Evolutionary conservation across 441 rosid genomes (phyloP).

Genomic region (Mallotus repandus): DNA sequence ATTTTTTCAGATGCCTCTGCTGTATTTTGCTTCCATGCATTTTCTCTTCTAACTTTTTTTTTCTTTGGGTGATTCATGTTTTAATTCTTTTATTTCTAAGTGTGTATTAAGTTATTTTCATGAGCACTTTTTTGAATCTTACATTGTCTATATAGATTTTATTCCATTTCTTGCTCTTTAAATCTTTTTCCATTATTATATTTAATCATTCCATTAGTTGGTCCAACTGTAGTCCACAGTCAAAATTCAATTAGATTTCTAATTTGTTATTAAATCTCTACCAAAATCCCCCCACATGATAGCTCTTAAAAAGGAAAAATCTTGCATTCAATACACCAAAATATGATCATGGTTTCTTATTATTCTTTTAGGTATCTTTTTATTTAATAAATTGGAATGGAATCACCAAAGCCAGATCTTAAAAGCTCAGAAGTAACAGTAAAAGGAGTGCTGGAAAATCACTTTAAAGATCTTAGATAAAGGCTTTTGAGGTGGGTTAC

Average conservation of each 20-base stretch:
- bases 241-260: background rate
- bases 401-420: slow-evolving; percentile 81
- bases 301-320: slow-evolving; percentile 1
- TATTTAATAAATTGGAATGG: slow-evolving; percentile 50
- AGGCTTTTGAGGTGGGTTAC: too few relatives aligned
- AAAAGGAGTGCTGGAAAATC: slow-evolving; percentile 74
- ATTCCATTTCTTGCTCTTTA: background rate
- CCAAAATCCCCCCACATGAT: slow-evolving; percentile 20
- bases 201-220: slow-evolving; percentile 9
- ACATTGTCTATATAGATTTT: slow-evolving; percentile 19
- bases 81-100: background rate
- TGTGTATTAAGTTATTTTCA: background rate
- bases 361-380: background rate
- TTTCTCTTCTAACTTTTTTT: background rate
- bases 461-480: too few relatives aligned
- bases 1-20: background rate
- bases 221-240: slow-evolving; percentile 22
- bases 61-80: slow-evolving; percentile 16
- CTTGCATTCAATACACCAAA: slow-evolving; percentile 2
- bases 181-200: slow-evolving; percentile 11
- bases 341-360: background rate
- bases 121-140: slow-evolving; percentile 26
- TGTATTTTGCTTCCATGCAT: slow-evolving; percentile 19
- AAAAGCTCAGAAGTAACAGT: slow-evolving; percentile 78
- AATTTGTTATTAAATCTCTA: slow-evolving; percentile 20